phyloP scores from a whole-genome alignment of 768 basidiomycete genomes.

The Tylopilus subfusipes region DNA sequence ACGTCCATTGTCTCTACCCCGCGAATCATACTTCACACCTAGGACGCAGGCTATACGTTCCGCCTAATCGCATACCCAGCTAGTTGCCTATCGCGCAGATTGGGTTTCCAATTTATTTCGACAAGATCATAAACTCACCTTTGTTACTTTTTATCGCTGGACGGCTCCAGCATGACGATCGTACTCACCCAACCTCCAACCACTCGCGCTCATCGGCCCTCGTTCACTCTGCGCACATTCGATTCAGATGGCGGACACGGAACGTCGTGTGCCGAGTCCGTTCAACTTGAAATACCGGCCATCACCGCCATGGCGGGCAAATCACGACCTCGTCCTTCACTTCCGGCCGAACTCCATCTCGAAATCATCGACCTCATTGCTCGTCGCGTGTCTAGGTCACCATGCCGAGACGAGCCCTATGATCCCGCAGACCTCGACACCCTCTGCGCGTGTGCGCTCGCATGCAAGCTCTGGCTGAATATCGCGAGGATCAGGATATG shows the following conservation, averaged over 20 bases:
- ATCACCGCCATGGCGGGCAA: slow-evolving; percentile 1
- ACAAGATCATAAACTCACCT: slow-evolving; percentile 13
- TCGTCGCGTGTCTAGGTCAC: slow-evolving; percentile 9
- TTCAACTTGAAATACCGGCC: neutral
- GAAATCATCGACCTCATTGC: slow-evolving; percentile 28
- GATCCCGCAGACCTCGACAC: slow-evolving; percentile 17
- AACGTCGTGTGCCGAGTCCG: neutral
- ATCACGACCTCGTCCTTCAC: slow-evolving; percentile 13
- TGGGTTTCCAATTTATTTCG: neutral
- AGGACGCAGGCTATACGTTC: neutral
- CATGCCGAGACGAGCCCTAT: slow-evolving; percentile 9
- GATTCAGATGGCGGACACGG: neutral
- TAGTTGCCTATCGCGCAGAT: slow-evolving; percentile 2
- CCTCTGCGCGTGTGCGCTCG: slow-evolving; percentile 27
- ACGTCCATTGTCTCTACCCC: slow-evolving; percentile 1
- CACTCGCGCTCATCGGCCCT: slow-evolving; percentile 3
- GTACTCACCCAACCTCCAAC: slow-evolving; percentile 4
- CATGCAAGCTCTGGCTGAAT: slow-evolving; percentile 31
- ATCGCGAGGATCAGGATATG: slow-evolving; percentile 25
- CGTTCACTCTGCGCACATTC: neutral
- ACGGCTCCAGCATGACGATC: slow-evolving; percentile 12
- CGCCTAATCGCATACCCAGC: slow-evolving; percentile 1
- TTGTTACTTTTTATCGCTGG: neutral
- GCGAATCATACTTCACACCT: slow-evolving; percentile 3
- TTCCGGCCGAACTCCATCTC: slow-evolving; percentile 32